These are phyloP conservation scores for Dendrobium nobile DNA, from an alignment of 106 monocot genomes.

Conservation along the genomic window DNA sequence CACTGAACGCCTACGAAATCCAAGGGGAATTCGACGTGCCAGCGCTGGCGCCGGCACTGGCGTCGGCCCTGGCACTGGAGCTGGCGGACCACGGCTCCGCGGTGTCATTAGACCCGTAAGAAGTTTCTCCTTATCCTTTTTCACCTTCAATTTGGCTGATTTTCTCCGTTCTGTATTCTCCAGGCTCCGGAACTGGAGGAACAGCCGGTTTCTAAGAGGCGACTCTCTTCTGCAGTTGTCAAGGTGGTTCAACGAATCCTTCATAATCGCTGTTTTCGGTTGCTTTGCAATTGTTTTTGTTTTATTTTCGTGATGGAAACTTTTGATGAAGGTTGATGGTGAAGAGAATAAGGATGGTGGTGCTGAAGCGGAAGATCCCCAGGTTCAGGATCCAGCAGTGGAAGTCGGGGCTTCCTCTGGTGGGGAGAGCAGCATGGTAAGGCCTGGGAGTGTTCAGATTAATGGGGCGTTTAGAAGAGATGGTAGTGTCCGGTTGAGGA, in stretches of 20 bases:
- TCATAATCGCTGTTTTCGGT: background rate
- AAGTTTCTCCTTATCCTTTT: slow-evolving; percentile 4
- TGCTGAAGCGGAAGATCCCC: slow-evolving; percentile 5
- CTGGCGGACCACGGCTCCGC: slow-evolving; percentile 27
- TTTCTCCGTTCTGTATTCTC: background rate
- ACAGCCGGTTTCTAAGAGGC: slow-evolving; percentile 60
- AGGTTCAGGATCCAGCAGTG: slow-evolving; percentile 18
- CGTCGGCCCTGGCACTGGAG: background rate
- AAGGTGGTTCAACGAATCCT: slow-evolving; percentile 29
- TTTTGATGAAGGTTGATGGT: slow-evolving; percentile 52
- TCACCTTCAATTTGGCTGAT: background rate
- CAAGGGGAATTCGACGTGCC: slow-evolving; percentile 77
- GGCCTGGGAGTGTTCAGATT: slow-evolving; percentile 12
- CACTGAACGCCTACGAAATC: slow-evolving; percentile 77
- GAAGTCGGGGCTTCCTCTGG: slow-evolving; percentile 5
- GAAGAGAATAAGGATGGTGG: slow-evolving; percentile 32
- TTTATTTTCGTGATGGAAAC: slow-evolving; percentile 1
- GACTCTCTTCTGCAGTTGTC: slow-evolving; percentile 76
- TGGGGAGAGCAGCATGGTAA: slow-evolving; percentile 22
- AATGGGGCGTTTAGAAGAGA: slow-evolving; percentile 49
- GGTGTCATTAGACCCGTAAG: slow-evolving; percentile 65
- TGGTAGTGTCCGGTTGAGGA: slow-evolving; percentile 28
- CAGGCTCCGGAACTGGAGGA: slow-evolving; percentile 52
- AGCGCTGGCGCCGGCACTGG: slow-evolving; percentile 26
- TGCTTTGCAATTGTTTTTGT: background rate